Base-by-base conservation (phyloP, 1,139 yeast species). In the Geotrichum klebahnii region DNA sequence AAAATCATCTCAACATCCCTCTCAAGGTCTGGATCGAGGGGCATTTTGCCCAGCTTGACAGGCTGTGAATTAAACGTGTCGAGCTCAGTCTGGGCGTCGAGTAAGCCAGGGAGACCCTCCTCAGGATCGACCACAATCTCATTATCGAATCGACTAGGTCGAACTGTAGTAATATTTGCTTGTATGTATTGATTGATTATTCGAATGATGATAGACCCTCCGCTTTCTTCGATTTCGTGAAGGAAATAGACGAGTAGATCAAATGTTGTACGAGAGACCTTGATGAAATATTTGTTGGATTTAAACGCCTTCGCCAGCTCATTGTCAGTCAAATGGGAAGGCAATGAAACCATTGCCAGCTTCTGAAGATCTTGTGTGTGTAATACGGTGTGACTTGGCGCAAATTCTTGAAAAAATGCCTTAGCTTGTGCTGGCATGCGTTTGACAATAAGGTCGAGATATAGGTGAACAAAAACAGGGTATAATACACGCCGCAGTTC, bases 381-480 rank as follows among this genome's bases (percentile, higher is more conserved):
- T 44, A 83, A 74, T 20, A 88, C 72, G 46, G 74, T 72, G 65
- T 88, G 96, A 61, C 88, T 96, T 9, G 71, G 73, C 50, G 82
- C 77, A 66, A 82, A 89, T 60, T 78, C 80, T 55, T 84, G 88
- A 59, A 85, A 87, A 63, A 90, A 90, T 35, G 70, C 68, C 61
- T 87, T 80, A 2, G 96, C 95, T 48, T 79, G 77, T 16, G 73
- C 67, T 3, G 79, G 69, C 55, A 74, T 75, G 54, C 80, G 78
- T 60, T 84, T 83, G 44, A 79, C 71, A 16, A 90, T 80, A 54
- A 92, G 74, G 61, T 88, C 94, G 57, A 92, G 73, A 64, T 81
- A 92, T 60, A 90, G 80, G 67, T 92, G 96, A 44, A 92, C 84
- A 68, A 90, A 92, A 28, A 92, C 76, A 2, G 99, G 99, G 65